A percentile compares a stretch with the other conserved stretches of the same genome.
These are phyloP conservation scores for Datisca glomerata DNA, from an alignment of 306 rosid species.

Conservation along the genomic window DNA sequence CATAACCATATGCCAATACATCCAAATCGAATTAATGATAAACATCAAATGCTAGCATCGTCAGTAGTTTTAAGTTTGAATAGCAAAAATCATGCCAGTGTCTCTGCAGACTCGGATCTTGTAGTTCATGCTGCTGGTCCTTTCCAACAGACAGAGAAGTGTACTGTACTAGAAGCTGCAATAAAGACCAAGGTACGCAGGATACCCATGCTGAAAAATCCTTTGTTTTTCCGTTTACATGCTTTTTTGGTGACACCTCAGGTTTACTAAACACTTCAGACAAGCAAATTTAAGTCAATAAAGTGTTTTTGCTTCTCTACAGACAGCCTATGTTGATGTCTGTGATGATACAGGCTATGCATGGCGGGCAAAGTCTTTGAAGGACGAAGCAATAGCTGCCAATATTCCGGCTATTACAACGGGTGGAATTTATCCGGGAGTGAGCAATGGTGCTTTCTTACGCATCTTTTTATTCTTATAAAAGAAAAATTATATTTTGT, in stretches of 20 bases:
- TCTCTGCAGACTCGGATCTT: slow-evolving; percentile 67
- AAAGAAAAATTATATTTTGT: too few species aligned
- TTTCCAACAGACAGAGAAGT: slow-evolving; percentile 64
- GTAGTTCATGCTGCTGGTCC: slow-evolving; percentile 97
- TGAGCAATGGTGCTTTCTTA: slow-evolving; percentile 74
- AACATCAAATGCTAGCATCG: too few species aligned
- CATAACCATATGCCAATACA: too few species aligned
- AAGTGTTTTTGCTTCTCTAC: slow-evolving; percentile 16
- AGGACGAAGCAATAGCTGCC: slow-evolving; percentile 50
- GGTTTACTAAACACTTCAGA: too few species aligned
- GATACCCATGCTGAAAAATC: slow-evolving; percentile 10
- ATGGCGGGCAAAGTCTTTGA: slow-evolving; percentile 53
- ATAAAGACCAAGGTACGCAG: slow-evolving; percentile 69
- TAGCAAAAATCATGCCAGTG: slow-evolving; percentile 12
- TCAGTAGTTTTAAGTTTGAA: background rate
- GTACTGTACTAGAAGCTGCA: slow-evolving; percentile 87
- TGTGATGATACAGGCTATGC: slow-evolving; percentile 76
- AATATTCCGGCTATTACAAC: slow-evolving; percentile 83
- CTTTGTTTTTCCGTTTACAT: background rate
- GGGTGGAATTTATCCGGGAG: slow-evolving; percentile 89
- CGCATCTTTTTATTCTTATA: slow-evolving; percentile 21
- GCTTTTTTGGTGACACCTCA: background rate
- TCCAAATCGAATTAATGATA: too few species aligned
- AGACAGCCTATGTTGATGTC: slow-evolving; percentile 87
- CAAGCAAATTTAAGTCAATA: background rate